A percentile compares a stretch with the other conserved stretches of the same genome.
These are phyloP conservation scores for Fusarium aywerte DNA, from an alignment of 2,329 filamentous ascomycete genomes.

Conservation along the genomic window DNA sequence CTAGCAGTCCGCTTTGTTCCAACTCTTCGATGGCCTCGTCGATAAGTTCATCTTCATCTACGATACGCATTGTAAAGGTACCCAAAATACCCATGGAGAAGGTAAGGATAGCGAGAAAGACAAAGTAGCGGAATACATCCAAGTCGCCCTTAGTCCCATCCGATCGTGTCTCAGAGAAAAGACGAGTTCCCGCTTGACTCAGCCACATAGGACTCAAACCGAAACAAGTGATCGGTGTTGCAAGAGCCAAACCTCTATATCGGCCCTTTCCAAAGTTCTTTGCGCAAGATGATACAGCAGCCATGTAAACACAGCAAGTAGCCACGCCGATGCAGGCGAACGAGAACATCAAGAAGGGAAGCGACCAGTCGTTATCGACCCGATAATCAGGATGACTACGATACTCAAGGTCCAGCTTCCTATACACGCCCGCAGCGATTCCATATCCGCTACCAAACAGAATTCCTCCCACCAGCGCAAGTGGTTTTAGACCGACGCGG, in stretches of 20 bases:
- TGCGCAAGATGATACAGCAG: conserved; percentile 91
- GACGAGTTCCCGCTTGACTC: conserved; percentile 83
- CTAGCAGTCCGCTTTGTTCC: conserved; percentile 86
- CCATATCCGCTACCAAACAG: conserved; percentile 86
- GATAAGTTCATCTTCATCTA: conserved; percentile 88
- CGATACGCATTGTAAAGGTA: conserved; percentile 76
- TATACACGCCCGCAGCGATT: conserved; percentile 82
- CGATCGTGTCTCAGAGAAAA: conserved; percentile 75
- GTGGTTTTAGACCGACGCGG: conserved; percentile 80
- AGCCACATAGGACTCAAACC: conserved; percentile 96
- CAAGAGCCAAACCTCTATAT: conserved; percentile 88
- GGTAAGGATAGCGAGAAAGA: conserved; percentile 82
- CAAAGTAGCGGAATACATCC: conserved; percentile 85
- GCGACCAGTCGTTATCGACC: conserved; percentile 70
- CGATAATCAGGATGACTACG: conserved; percentile 52
- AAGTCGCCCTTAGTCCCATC: conserved; percentile 73
- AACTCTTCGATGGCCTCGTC: conserved; percentile 90
- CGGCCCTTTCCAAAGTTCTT: conserved; percentile 96
- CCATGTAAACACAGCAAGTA: conserved; percentile 89
- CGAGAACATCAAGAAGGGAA: conserved; percentile 83
- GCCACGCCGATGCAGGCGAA: conserved; percentile 86
- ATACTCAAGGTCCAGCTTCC: conserved; percentile 60
- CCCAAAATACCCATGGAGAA: conserved; percentile 77
- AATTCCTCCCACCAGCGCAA: conserved; percentile 76
- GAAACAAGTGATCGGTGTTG: conserved; percentile 90